A percentile compares a stretch with the other conserved stretches of the same genome.
These are phyloP conservation scores for Penicillium arizonense DNA, from an alignment of 495 filamentous ascomycete species.

Conservation along the genomic window DNA sequence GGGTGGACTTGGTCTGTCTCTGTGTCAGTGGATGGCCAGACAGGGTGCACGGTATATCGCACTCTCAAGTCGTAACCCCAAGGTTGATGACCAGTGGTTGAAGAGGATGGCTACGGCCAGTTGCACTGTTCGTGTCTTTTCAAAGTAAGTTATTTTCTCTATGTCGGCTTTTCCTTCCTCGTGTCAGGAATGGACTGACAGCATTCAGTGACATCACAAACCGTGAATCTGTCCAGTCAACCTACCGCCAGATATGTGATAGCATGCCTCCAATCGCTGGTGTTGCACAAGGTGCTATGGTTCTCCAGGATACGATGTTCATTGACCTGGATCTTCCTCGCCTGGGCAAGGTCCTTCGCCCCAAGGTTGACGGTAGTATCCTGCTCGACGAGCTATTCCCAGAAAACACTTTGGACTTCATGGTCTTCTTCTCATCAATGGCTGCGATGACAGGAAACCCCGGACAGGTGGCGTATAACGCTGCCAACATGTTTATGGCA, in stretches of 20 bases:
- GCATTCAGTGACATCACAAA: constrained; percentile 11
- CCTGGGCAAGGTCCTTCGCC: constrained; percentile 46
- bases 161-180: not conserved
- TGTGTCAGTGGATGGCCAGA: constrained; percentile 54
- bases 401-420: constrained; percentile 39
- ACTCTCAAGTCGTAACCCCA: constrained; percentile 56
- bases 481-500: constrained; percentile 57
- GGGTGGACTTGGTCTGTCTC: constrained; percentile 55
- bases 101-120: constrained; percentile 25
- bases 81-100: constrained; percentile 49
- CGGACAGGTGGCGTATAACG: constrained; percentile 54
- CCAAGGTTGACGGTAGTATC: constrained; percentile 48
- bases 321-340: constrained; percentile 54
- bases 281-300: constrained; percentile 48
- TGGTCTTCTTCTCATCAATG: constrained; percentile 37
- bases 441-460: constrained; percentile 31
- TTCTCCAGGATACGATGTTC: constrained; percentile 50
- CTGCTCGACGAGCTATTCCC: constrained; percentile 38
- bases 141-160: constrained; percentile 15
- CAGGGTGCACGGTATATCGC: constrained; percentile 55
- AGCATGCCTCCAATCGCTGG: constrained; percentile 51
- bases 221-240: constrained; percentile 38
- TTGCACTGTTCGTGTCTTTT: constrained; percentile 17
- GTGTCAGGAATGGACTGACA: not conserved
- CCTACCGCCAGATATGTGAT: constrained; percentile 24